Conservation (phyloP, 129 eudicot genomes). For the Kitagawia praeruptora region DNA sequence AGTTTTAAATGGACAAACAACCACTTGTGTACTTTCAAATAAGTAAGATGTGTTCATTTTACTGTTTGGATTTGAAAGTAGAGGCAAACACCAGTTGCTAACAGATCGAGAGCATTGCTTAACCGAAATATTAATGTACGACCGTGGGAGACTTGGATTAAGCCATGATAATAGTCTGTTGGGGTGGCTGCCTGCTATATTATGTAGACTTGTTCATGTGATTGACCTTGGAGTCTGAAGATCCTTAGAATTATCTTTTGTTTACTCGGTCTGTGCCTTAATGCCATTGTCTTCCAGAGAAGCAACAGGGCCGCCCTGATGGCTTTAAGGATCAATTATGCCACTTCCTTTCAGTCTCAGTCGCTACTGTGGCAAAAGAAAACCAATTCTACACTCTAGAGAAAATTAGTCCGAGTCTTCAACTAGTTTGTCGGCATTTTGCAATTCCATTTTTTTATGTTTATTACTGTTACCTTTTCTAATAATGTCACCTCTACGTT, state of each 20-base stretch:
- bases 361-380: background rate
- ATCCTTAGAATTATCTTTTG: background rate
- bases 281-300: background rate
- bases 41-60: background rate
- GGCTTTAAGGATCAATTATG: background rate
- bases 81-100: background rate
- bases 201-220: background rate
- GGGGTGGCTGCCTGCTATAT: background rate
- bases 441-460: background rate
- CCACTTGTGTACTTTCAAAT: background rate
- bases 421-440: background rate
- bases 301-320: background rate
- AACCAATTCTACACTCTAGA: background rate
- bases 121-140: background rate
- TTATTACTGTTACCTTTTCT: no score
- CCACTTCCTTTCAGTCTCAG: background rate
- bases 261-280: background rate
- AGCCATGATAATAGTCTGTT: background rate
- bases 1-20: background rate
- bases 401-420: background rate
- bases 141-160: background rate
- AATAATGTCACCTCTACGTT: no score
- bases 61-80: background rate
- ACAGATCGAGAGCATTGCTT: background rate
- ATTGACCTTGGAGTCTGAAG: background rate